Evolutionary conservation across 768 basidiomycete species (phyloP), one percentile per base, ranked within the genome.

Genomic region (Brasilioporus rufonigricans): DNA sequence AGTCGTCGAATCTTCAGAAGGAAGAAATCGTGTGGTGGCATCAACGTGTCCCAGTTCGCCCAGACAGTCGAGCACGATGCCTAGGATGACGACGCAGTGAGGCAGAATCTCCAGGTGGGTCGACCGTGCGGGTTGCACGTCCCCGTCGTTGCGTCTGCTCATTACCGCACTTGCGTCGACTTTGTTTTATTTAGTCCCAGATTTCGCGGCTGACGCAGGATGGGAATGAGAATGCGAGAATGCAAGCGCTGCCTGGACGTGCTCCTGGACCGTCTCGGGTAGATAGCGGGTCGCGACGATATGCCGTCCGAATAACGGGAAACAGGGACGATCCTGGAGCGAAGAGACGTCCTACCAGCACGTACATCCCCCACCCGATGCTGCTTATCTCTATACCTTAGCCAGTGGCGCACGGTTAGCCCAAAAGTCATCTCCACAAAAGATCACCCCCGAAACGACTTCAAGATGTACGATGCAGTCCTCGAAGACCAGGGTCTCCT

Each of bases 41-140:
- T 78, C 26, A 84, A 84, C 40, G 80, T 92, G 26, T 92, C 92
- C 61, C 85, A 91, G 66, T 91, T 89, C 69, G 88, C 87, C 0
- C 84, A 86, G 62, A 92, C 90, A 0, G 84, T 92, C 19, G 90
- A 91, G 59, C 73, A 78, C 27, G 78, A 77, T 32, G 81, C 76
- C 29, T 91, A 87, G 88, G 75, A 85, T 39, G 82, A 89, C 65
- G 80, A 78, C 44, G 68, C 73, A 55, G 68, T 73, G 48, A 78
- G 82, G 60, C 79, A 80, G 63, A 80, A 76, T 38, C 78, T 92
- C 18, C 82, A 89, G 76, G 90, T 88, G 45, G 48, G 74, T 65
- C 32, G 16, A 26, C 19, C 19, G 14, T 23, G 8, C 36, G 18
- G n/a, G 10, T 23, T 29, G 9, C 43, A 5, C 31, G 35, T 38